Evolutionary conservation across 2,329 filamentous ascomycete genomes (phyloP).

Genomic region (Phaeosphaeria sp.): DNA sequence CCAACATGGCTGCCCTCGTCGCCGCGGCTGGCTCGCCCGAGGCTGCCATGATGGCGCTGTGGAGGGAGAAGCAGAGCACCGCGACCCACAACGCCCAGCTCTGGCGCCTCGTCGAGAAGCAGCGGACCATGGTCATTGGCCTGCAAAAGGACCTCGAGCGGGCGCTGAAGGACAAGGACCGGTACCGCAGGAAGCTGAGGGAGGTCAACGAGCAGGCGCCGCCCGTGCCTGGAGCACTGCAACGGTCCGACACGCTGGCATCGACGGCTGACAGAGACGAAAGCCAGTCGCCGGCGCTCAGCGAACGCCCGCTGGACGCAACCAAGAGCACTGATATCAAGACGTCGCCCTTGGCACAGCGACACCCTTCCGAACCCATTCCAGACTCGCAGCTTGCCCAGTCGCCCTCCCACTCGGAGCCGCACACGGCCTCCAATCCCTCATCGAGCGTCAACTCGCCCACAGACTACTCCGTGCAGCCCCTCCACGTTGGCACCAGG

Average conservation of each 20-base stretch:
- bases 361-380: constrained; percentile 28
- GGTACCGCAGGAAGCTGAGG: constrained; percentile 88
- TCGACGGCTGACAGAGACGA: constrained; percentile 43
- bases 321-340: constrained; percentile 35
- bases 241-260: constrained; percentile 44
- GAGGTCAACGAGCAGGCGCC: constrained; percentile 65
- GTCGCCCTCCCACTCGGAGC: constrained; percentile 37
- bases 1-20: constrained; percentile 81
- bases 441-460: constrained; percentile 39
- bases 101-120: constrained; percentile 96
- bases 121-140: constrained; percentile 89
- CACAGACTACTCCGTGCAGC: constrained; percentile 42
- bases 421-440: constrained; percentile 30
- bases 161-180: constrained; percentile 90
- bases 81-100: constrained; percentile 89
- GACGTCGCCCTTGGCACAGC: constrained; percentile 22
- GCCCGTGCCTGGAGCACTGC: constrained; percentile 40
- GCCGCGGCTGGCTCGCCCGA: constrained; percentile 87
- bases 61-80: constrained; percentile 90
- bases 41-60: constrained; percentile 82
- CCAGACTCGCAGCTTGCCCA: constrained; percentile 40
- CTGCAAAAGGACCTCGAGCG: constrained; percentile 94
- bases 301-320: constrained; percentile 34
- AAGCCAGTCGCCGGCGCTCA: constrained; percentile 47
- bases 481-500: constrained; percentile 28